Evolutionary conservation across 2,329 filamentous ascomycete species (phyloP), one percentile per base, ranked within the genome.

Genomic region (Aaosphaeria arxii): DNA sequence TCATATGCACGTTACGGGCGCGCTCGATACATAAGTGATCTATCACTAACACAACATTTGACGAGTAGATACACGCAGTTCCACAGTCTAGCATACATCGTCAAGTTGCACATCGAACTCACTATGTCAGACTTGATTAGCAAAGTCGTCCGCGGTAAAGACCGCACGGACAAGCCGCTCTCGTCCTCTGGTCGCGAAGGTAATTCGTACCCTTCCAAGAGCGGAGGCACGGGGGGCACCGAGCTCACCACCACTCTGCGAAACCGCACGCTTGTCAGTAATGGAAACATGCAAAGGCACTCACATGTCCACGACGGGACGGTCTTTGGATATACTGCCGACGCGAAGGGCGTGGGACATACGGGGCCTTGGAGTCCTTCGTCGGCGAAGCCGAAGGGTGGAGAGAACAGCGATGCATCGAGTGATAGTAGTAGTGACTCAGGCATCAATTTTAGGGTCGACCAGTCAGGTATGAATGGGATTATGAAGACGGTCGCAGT

Each of bases 101-200:
- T 71, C 40, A 70, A 70, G 50, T 61, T 71, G 32, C 67, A 71
- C 49, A 70, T 70, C 48, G 67, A 70, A 48, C 59, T 70, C 56
- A 55, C 52, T 32, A 70, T 70, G 65, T 62, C 67, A 11, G 57
- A 62, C 31, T 56, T 71, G 4, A 68, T 71, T 50, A 58, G 53
- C 40, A 62, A 58, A 43, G 45, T 63, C 46, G 59, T 60, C 13
- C 47, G 49, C 13, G 28, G 39, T 9, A 36, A 46, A 35, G 44
- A 42, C 36, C 36, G 44, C 6, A 46, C 44, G 5, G 39, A 46
- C 30, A 46, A 46, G 30, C 44, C 44, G 3, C 36, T 42, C 39
- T 11, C 11, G 4, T 35, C 30, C 6, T 43, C 41, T 30, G 17
- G 17, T 24, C 17, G 17, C 17, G 17, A 24, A 24, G 17, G 17